A percentile compares a stretch with the other conserved stretches of the same genome.
Conservation (phyloP, 257 asterid species). For the Solanum pennellii region DNA sequence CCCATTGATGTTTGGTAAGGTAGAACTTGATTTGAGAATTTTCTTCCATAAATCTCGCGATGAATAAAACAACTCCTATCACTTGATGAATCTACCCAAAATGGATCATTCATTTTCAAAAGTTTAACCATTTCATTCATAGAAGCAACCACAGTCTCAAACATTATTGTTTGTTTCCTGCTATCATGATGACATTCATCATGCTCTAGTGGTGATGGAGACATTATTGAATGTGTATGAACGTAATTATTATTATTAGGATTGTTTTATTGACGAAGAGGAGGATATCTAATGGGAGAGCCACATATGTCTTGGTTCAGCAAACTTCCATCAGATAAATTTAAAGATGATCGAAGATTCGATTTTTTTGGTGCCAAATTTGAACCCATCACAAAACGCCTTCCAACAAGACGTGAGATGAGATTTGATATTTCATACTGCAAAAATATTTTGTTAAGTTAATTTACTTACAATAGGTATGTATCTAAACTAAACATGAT, state of each 20-base stretch:
- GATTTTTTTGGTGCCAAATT: neutral
- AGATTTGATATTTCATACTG: constrained; percentile 26
- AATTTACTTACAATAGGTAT: neutral
- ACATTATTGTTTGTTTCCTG: constrained; percentile 17
- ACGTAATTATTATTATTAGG: neutral
- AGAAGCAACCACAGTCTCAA: constrained; percentile 33
- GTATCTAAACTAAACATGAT: neutral
- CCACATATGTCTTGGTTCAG: constrained; percentile 8
- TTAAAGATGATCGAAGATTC: neutral
- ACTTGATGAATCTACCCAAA: constrained; percentile 33
- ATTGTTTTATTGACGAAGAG: neutral
- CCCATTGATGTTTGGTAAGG: constrained; percentile 19
- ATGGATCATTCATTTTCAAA: constrained; percentile 36
- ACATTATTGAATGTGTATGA: neutral
- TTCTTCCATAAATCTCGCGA: constrained; percentile 38
- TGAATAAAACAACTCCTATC: constrained; percentile 34
- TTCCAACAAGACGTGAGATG: constrained; percentile 22
- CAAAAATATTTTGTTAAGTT: neutral
- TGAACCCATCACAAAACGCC: neutral
- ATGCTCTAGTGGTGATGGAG: neutral
- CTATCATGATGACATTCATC: constrained; percentile 4
- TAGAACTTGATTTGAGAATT: constrained; percentile 27
- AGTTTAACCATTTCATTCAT: constrained; percentile 48
- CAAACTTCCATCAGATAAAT: neutral
- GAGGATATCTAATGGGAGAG: constrained; percentile 4